Conservation (phyloP, 257 asterid species). For the Verbena officinalis region DNA sequence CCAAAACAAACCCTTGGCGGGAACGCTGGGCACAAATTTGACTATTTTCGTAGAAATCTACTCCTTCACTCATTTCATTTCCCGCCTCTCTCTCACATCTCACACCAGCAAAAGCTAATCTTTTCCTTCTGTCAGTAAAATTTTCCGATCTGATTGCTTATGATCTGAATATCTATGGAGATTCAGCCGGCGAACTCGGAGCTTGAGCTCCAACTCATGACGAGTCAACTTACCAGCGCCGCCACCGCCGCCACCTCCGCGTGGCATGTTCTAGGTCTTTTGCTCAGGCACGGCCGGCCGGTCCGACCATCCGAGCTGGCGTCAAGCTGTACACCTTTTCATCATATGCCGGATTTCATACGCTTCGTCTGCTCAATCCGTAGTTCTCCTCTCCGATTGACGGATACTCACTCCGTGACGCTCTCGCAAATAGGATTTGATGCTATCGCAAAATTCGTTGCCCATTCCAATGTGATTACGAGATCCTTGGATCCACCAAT, state of each 20-base stretch:
- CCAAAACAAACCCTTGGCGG: no score
- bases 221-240: constrained; percentile 21
- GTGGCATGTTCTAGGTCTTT: constrained; percentile 64
- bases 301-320: constrained; percentile 52
- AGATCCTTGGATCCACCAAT: constrained; percentile 30
- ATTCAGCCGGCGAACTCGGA: constrained; percentile 30
- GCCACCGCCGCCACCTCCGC: constrained; percentile 42
- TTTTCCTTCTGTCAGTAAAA: neutral
- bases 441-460: constrained; percentile 39
- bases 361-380: constrained; percentile 64
- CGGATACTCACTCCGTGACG: constrained; percentile 44
- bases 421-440: constrained; percentile 52
- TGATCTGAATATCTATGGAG: constrained; percentile 50
- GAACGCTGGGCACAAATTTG: no score
- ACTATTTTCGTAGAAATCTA: no score
- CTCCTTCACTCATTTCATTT: constrained; percentile 2
- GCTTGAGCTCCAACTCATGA: constrained; percentile 29
- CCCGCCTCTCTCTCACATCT: constrained; percentile 23
- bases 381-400: constrained; percentile 60
- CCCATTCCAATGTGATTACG: constrained; percentile 27
- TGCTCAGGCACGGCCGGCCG: constrained; percentile 54
- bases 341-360: constrained; percentile 44
- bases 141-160: constrained; percentile 16
- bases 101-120: neutral
- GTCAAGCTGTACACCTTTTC: constrained; percentile 33